Conservation (phyloP, 2,329 filamentous ascomycete genomes). For the Nigrospora osmanthi region DNA sequence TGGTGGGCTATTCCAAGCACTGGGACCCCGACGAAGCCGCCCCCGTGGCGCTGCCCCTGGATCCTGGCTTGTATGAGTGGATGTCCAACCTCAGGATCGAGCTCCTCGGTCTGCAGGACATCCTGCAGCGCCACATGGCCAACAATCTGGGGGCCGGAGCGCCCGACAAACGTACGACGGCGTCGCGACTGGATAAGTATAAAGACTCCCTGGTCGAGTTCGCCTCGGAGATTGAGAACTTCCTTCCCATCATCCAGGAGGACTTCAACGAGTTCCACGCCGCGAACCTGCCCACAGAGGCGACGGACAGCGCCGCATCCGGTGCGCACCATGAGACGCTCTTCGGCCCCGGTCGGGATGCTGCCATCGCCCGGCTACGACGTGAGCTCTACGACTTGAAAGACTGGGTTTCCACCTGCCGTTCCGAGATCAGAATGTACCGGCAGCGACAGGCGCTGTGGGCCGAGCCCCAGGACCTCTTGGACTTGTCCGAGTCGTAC, state of each 20-base stretch:
- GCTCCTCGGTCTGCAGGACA: slow-evolving; percentile 7
- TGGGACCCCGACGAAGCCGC: slow-evolving; percentile 2
- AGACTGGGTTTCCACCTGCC: slow-evolving; percentile 12
- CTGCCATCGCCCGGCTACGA: slow-evolving; percentile 8
- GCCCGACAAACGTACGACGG: neutral
- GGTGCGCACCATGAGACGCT: neutral
- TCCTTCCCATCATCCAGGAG: slow-evolving; percentile 11
- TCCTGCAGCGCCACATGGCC: slow-evolving; percentile 1
- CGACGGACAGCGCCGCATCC: neutral
- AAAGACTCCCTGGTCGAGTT: slow-evolving; percentile 4
- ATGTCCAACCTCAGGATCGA: slow-evolving; percentile 9
- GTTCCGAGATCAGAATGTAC: slow-evolving; percentile 6
- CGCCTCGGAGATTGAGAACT: slow-evolving; percentile 9
- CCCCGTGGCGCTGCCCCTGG: slow-evolving; percentile 8
- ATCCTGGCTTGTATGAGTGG: slow-evolving; percentile 13
- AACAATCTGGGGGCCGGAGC: neutral
- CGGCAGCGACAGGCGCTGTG: slow-evolving; percentile 1
- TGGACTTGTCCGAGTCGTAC: slow-evolving; percentile 4
- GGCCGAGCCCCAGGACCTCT: neutral
- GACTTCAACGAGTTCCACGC: slow-evolving; percentile 14
- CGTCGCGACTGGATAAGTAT: neutral
- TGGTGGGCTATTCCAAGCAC: slow-evolving; percentile 11
- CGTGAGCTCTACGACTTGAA: slow-evolving; percentile 13
- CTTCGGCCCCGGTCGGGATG: neutral
- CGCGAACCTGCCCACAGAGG: neutral